Conservation (phyloP, 2,329 filamentous ascomycete genomes). For the Fusarium lateritium region DNA sequence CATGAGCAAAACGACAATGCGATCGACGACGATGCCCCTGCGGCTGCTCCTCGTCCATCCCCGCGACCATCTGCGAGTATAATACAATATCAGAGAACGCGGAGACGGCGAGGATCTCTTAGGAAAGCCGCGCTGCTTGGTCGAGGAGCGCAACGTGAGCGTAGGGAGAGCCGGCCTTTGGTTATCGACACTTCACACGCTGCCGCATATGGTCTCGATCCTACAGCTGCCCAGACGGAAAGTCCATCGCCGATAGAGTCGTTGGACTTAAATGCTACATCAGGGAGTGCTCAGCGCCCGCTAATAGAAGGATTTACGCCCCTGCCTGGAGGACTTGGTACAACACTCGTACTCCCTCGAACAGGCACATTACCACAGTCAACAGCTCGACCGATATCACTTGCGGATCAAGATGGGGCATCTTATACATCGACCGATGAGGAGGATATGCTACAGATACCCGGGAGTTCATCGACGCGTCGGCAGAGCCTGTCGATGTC, state of each 20-base stretch:
- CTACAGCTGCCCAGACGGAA: conserved; percentile 39
- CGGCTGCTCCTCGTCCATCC: conserved; percentile 53
- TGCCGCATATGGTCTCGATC: conserved; percentile 40
- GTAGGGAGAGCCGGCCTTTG: conserved; percentile 65
- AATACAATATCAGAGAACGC: conserved; percentile 64
- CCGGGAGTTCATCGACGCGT: conserved; percentile 61
- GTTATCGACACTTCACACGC: conserved; percentile 59
- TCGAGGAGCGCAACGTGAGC: conserved; percentile 75
- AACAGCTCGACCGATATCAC: conserved; percentile 16
- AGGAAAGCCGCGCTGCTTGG: conserved; percentile 89
- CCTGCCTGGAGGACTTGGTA: conserved; percentile 48
- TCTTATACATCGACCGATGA: conserved; percentile 79
- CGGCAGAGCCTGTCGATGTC: conserved; percentile 62
- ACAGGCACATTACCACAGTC: conserved; percentile 33
- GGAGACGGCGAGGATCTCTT: conserved; percentile 86
- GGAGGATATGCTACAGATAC: conserved; percentile 80
- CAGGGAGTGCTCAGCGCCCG: conserved; percentile 61
- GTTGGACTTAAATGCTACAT: conserved; percentile 63
- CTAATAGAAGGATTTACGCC: conserved; percentile 63
- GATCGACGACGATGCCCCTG: conserved; percentile 55
- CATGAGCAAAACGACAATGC: conserved; percentile 55
- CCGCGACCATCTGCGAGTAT: conserved; percentile 50
- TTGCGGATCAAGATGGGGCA: conserved; percentile 40
- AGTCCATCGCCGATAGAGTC: conserved; percentile 50
- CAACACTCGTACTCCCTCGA: conserved; percentile 33